Percentiles rank a stretch among this genome's conserved stretches.
These are phyloP conservation scores for Gaertneriomyces semiglobifer DNA, from an alignment of 192 early-diverging fungal species.

Conservation along the genomic window DNA sequence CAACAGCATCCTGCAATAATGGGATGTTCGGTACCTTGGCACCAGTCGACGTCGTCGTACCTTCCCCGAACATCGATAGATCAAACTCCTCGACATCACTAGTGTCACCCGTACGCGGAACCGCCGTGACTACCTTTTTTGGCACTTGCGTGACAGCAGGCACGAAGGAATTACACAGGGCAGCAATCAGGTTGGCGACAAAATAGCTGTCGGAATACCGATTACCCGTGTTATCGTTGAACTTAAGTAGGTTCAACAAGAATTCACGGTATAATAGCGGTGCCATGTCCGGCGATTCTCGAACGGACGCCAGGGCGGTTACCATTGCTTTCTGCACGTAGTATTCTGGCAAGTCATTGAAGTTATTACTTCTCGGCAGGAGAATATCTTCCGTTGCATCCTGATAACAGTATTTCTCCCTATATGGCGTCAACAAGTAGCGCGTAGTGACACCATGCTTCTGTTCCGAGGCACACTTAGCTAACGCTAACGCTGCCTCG, in stretches of 20 bases:
- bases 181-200: slow-evolving; percentile 68
- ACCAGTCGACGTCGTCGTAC: background rate
- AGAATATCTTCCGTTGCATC: background rate
- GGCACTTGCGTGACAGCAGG: slow-evolving; percentile 24
- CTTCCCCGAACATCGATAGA: background rate
- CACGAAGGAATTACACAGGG: slow-evolving; percentile 64
- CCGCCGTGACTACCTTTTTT: slow-evolving; percentile 11
- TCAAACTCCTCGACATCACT: slow-evolving; percentile 38
- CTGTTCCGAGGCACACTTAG: slow-evolving; percentile 24
- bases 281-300: slow-evolving; percentile 61
- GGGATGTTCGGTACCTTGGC: slow-evolving; percentile 34
- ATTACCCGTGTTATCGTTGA: slow-evolving; percentile 93
- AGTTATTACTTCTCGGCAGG: slow-evolving; percentile 80
- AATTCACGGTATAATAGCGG: slow-evolving; percentile 61
- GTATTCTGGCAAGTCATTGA: slow-evolving; percentile 83
- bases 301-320: slow-evolving; percentile 65
- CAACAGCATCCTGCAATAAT: slow-evolving; percentile 52
- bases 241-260: slow-evolving; percentile 73
- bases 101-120: background rate
- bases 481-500: slow-evolving; percentile 39
- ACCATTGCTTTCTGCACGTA: slow-evolving; percentile 78
- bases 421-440: slow-evolving; percentile 64
- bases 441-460: background rate
- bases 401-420: slow-evolving; percentile 64
- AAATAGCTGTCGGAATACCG: slow-evolving; percentile 79